These are phyloP conservation scores for Leishmania major DNA, from an alignment of 208 protist genomes.

Conservation along the genomic window DNA sequence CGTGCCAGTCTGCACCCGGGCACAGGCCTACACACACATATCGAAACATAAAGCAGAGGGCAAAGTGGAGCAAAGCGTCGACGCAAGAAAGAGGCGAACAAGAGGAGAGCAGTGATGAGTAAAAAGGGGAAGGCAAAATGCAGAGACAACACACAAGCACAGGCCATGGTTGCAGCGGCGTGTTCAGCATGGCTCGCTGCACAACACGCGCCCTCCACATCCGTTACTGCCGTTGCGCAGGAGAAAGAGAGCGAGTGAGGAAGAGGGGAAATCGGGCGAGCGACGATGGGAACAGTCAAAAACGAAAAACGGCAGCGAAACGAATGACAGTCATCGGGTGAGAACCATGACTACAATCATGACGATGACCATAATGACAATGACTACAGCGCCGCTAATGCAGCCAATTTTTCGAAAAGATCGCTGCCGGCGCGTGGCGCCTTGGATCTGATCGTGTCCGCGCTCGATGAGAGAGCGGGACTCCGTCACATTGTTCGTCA, in stretches of 20 bases:
- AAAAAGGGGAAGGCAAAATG: not conserved
- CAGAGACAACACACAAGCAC: not conserved
- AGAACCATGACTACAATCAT: conserved; percentile 52
- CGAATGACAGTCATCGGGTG: conserved; percentile 10
- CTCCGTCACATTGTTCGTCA: conserved; percentile 56
- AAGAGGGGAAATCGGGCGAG: not conserved
- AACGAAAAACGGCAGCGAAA: not conserved
- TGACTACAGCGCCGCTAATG: conserved; percentile 49
- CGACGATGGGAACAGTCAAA: not conserved
- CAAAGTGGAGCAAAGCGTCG: not conserved
- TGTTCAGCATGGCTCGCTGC: not conserved
- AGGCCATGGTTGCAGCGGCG: not conserved
- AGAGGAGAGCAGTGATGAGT: not conserved
- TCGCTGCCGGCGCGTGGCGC: conserved; percentile 53
- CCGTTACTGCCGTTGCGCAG: not conserved
- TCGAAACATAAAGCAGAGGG: not conserved
- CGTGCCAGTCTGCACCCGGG: not conserved
- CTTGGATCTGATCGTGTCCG: conserved; percentile 61
- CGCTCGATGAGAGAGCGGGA: conserved; percentile 61
- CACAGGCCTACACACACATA: not conserved
- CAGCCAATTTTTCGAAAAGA: conserved; percentile 71
- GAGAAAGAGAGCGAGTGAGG: not conserved
- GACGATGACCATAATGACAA: conserved; percentile 54
- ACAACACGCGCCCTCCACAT: not conserved
- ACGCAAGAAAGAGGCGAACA: not conserved